Base-by-base conservation (phyloP, 1,284 basidiomycete species). In the Ceratobasidium sp. region DNA sequence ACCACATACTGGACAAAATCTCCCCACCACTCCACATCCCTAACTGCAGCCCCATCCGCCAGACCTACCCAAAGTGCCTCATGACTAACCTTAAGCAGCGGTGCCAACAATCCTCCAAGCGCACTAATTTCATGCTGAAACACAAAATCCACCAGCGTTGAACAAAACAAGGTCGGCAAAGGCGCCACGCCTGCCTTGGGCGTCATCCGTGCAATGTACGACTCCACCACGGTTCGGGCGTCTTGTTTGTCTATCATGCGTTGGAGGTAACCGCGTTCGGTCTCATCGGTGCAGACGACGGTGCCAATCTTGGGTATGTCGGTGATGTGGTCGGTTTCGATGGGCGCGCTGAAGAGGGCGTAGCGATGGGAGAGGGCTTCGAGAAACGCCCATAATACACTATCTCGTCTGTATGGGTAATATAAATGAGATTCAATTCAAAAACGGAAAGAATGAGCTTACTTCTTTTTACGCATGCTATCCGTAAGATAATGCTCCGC, bases 311-410 rank as follows among this genome's bases (percentile, higher is more conserved):
- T 3, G 61, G 44, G 28, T 35, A n/a, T 35, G 2, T 63, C 61
- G 23, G 61, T 30, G 21, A 63, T n/a, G 28, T n/a, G 21, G 11
- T 11, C 23, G 9, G 49, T 21, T 21, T 63, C 61, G 13, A 47
- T 46, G 21, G 46, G 44, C 2, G 23, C 35, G 1, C 44, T 32
- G 28, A 14, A 18, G 14, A 63, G 61, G 30, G 28, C 61, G 49
- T 63, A 63, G 13, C 61, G 61, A 32, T 63, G 61, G n/a, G 43
- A 63, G 28, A 63, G 13, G 28, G 28, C 32, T 44, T 63, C 61
- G 16, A 63, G 43, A 30, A 32, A 63, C 1, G 43, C 46, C 61
- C 61, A 63, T 5, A n/a, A 7, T 11, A 32, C 14, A 16, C 8
- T 18, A 9, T 63, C 26, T 54, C 13, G 30, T 9, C 38, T 63